These are phyloP conservation scores for Oidiodendron maius DNA, from an alignment of 495 filamentous ascomycete species.

Conservation along the genomic window DNA sequence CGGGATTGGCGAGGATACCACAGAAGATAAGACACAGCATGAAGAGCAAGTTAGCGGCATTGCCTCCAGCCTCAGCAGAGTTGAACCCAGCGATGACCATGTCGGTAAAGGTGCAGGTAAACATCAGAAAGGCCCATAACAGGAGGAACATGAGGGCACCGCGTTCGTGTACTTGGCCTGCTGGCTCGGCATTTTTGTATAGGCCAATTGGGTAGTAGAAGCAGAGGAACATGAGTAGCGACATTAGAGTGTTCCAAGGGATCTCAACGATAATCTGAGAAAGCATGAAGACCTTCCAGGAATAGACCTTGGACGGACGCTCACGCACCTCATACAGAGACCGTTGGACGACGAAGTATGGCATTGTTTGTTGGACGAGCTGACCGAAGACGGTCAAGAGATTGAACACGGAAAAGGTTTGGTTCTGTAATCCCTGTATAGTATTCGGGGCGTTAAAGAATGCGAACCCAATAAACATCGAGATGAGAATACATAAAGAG, in stretches of 20 bases:
- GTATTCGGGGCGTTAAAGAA: constrained; percentile 69
- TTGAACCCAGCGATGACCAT: neutral
- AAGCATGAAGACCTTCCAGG: constrained; percentile 77
- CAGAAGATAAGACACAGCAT: neutral
- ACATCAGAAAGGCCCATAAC: neutral
- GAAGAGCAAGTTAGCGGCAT: neutral
- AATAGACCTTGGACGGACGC: constrained; percentile 76
- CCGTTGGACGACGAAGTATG: constrained; percentile 72
- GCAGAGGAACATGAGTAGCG: constrained; percentile 45
- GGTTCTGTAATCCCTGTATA: constrained; percentile 80
- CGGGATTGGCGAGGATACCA: constrained; percentile 52
- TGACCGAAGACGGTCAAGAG: constrained; percentile 66
- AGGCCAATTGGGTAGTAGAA: constrained; percentile 74
- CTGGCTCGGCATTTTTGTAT: constrained; percentile 58
- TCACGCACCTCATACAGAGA: constrained; percentile 81
- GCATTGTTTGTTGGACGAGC: constrained; percentile 79
- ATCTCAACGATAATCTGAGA: constrained; percentile 53
- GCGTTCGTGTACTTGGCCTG: constrained; percentile 11
- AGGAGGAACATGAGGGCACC: neutral
- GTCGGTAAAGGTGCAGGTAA: neutral
- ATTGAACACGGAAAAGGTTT: constrained; percentile 84
- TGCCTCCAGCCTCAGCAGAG: neutral
- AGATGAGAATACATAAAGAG: too few species aligned
- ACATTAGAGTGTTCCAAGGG: constrained; percentile 62
- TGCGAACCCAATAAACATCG: constrained; percentile 81